These are phyloP conservation scores for Capsicum chinense DNA, from an alignment of 257 asterid species.

Conservation along the genomic window DNA sequence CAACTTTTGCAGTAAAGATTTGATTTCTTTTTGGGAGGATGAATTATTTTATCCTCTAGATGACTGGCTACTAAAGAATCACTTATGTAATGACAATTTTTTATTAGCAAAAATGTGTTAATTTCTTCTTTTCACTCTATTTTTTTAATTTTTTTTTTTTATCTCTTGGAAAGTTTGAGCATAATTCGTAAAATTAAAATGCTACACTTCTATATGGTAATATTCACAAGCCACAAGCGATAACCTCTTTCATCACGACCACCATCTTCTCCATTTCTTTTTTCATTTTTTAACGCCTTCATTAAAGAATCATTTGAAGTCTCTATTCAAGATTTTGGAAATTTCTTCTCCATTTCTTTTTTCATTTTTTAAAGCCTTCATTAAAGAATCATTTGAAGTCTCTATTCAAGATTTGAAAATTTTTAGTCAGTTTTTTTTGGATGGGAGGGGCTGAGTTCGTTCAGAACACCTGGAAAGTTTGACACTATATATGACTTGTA, in stretches of 20 bases:
- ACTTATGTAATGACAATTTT: not conserved
- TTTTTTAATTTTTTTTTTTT: not conserved
- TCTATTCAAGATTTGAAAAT: no score
- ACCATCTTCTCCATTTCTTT: no score
- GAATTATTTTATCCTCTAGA: not conserved
- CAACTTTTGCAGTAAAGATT: not conserved
- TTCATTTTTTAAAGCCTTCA: no score
- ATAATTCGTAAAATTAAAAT: no score
- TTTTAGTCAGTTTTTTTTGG: not conserved
- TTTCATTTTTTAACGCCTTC: no score
- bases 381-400: no score
- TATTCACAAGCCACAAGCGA: not conserved
- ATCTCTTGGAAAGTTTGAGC: not conserved
- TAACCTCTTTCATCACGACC: no score
- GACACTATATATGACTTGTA: not conserved
- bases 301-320: no score
- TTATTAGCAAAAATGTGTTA: not conserved
- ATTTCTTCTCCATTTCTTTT: no score
- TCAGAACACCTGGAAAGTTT: not conserved
- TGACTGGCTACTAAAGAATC: not conserved
- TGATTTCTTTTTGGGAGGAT: not conserved
- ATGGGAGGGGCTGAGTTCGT: not conserved
- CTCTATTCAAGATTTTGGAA: no score
- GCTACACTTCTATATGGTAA: no score
- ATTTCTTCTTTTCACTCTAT: not conserved